phyloP scores from a whole-genome alignment of 768 basidiomycete species.

The Lactarius sp. region DNA sequence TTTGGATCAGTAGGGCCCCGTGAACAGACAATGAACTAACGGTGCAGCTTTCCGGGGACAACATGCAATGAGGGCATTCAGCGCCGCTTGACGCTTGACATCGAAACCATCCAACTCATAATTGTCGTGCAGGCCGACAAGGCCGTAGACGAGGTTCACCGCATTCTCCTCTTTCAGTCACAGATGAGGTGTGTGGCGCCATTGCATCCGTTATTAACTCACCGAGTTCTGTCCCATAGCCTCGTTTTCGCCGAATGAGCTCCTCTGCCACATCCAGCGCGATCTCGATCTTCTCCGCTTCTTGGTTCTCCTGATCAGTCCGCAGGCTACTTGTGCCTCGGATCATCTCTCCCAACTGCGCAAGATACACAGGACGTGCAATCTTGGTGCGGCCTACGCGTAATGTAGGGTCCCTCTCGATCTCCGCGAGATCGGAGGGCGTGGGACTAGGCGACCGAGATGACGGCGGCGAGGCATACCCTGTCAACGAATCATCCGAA shows the following conservation, averaged over 20 bases:
- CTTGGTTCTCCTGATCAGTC: slow-evolving; percentile 51
- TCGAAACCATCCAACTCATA: slow-evolving; percentile 82
- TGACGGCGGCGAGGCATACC: slow-evolving; percentile 64
- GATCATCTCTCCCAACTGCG: slow-evolving; percentile 77
- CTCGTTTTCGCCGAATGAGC: slow-evolving; percentile 76
- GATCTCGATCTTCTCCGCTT: slow-evolving; percentile 76
- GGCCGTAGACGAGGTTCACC: slow-evolving; percentile 67
- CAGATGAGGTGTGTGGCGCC: neutral
- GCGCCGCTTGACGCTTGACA: slow-evolving; percentile 63
- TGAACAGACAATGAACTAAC: slow-evolving; percentile 45
- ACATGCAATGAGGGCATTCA: slow-evolving; percentile 77
- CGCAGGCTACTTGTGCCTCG: slow-evolving; percentile 50
- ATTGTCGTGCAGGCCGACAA: slow-evolving; percentile 74
- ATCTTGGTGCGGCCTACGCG: slow-evolving; percentile 65
- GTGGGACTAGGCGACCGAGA: slow-evolving; percentile 78
- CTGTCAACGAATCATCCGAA: slow-evolving; percentile 77
- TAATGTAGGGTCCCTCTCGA: slow-evolving; percentile 81
- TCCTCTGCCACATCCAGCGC: slow-evolving; percentile 76
- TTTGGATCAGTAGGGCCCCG: neutral
- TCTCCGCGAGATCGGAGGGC: slow-evolving; percentile 72
- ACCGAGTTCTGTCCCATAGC: slow-evolving; percentile 89
- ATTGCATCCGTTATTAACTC: slow-evolving; percentile 29
- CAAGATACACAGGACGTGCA: slow-evolving; percentile 83
- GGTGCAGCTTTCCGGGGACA: slow-evolving; percentile 73
- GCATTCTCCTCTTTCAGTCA: slow-evolving; percentile 78